Evolutionary conservation across 208 protist genomes (phyloP).

Genomic region (Wallacemonas sp.): DNA sequence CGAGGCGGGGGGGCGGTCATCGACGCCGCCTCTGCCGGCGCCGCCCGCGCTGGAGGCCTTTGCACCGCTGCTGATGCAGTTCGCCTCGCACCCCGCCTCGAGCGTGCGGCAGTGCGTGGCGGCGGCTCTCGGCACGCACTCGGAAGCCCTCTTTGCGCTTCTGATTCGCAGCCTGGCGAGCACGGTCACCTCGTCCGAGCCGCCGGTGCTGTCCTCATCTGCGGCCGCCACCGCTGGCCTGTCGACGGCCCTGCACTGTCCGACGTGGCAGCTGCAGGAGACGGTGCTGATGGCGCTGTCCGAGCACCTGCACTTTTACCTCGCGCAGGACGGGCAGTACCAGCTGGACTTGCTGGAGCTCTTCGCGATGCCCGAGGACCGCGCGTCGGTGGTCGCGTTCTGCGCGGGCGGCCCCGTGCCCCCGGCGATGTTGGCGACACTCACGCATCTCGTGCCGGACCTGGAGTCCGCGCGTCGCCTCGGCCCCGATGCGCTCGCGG

Average conservation of each 20-base stretch:
- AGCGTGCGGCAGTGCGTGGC: conserved; percentile 80
- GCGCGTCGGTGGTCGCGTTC: not conserved
- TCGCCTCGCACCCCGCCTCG: conserved; percentile 62
- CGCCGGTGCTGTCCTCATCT: conserved; percentile 16
- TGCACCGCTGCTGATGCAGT: conserved; percentile 42
- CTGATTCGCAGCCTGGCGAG: conserved; percentile 12
- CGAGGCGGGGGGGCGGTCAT: not conserved
- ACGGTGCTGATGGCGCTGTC: conserved; percentile 85
- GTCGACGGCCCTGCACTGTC: not conserved
- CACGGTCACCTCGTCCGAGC: conserved; percentile 1
- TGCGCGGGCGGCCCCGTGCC: not conserved
- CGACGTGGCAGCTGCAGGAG: conserved; percentile 66
- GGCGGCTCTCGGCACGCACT: conserved; percentile 56
- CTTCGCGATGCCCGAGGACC: conserved; percentile 5
- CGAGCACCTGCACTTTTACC: conserved; percentile 54
- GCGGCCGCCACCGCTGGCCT: too few species aligned
- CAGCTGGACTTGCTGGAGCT: conserved; percentile 9
- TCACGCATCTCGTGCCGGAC: not conserved
- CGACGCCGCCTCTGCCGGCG: not conserved
- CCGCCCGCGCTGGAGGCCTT: conserved; percentile 11
- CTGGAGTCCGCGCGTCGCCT: not conserved
- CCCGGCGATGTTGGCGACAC: not conserved
- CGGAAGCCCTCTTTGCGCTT: conserved; percentile 43
- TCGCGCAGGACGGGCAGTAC: conserved; percentile 18
- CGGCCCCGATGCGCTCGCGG: not conserved